Evolutionary conservation across 139 green algal species (phyloP).

Genomic region (Chlamydomonas sphaeroides): DNA sequence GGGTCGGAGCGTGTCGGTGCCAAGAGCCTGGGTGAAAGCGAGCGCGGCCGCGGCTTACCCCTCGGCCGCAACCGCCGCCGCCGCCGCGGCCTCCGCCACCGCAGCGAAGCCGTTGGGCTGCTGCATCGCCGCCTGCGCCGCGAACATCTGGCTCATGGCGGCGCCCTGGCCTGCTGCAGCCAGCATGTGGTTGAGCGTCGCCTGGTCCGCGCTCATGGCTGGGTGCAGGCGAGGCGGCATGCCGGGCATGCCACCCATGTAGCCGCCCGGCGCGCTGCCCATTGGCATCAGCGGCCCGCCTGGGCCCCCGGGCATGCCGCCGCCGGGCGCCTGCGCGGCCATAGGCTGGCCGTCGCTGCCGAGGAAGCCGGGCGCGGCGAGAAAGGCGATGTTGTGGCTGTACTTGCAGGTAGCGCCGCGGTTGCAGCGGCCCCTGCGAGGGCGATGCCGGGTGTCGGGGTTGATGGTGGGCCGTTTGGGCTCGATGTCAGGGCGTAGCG

Average conservation of each 20-base stretch:
- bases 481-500: no score
- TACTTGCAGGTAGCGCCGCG: slow-evolving; percentile 82
- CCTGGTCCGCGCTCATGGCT: slow-evolving; percentile 29
- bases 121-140: slow-evolving; percentile 25
- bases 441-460: no score
- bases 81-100: background rate
- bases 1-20: no score
- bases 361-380: slow-evolving; percentile 37
- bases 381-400: slow-evolving; percentile 78
- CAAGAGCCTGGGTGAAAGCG: background rate
- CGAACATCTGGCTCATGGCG: slow-evolving; percentile 24
- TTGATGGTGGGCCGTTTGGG: no score
- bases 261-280: background rate
- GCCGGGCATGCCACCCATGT: slow-evolving; percentile 6
- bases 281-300: background rate
- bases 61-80: slow-evolving; percentile 2
- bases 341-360: slow-evolving; percentile 16
- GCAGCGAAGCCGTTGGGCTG: slow-evolving; percentile 4
- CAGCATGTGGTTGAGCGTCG: slow-evolving; percentile 29
- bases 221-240: background rate
- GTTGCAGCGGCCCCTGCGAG: slow-evolving; percentile 69
- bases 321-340: slow-evolving; percentile 6
- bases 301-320: background rate
- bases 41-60: background rate
- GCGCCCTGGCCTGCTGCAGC: slow-evolving; percentile 17